phyloP scores from a whole-genome alignment of 345 rosid genomes.

The Moricandia arvensis region DNA sequence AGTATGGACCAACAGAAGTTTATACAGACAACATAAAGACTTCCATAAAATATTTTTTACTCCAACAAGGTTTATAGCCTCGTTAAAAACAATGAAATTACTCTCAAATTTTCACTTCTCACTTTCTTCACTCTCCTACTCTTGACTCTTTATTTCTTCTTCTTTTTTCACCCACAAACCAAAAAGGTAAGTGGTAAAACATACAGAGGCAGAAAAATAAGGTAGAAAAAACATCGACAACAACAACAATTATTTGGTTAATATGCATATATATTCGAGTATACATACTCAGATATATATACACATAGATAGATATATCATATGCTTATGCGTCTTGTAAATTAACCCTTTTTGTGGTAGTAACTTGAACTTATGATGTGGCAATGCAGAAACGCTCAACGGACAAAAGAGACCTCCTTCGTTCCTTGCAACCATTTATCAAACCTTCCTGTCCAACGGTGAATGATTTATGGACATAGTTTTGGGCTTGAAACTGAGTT shows the following conservation, averaged over 20 bases:
- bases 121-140: constrained; percentile 16
- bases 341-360: background rate
- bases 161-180: constrained; percentile 16
- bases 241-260: constrained; percentile 36
- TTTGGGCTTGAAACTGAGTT: constrained; percentile 21
- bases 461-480: constrained; percentile 3
- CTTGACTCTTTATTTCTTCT: constrained; percentile 14
- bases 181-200: constrained; percentile 35
- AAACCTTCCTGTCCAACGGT: constrained; percentile 25
- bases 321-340: constrained; percentile 29
- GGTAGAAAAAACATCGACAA: constrained; percentile 31
- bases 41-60: constrained; percentile 27
- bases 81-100: constrained; percentile 26
- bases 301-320: constrained; percentile 18
- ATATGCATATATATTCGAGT: constrained; percentile 37
- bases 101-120: constrained; percentile 7
- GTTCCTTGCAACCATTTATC: constrained; percentile 68
- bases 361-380: constrained; percentile 45
- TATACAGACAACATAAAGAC: constrained; percentile 28
- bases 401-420: constrained; percentile 61
- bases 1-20: background rate
- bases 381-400: constrained; percentile 77
- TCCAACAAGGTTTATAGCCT: constrained; percentile 30
- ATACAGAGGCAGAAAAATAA: constrained; percentile 25
- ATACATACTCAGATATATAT: constrained; percentile 17